These are phyloP conservation scores for Mallotus japonicus DNA, from an alignment of 441 rosid species.

Conservation along the genomic window DNA sequence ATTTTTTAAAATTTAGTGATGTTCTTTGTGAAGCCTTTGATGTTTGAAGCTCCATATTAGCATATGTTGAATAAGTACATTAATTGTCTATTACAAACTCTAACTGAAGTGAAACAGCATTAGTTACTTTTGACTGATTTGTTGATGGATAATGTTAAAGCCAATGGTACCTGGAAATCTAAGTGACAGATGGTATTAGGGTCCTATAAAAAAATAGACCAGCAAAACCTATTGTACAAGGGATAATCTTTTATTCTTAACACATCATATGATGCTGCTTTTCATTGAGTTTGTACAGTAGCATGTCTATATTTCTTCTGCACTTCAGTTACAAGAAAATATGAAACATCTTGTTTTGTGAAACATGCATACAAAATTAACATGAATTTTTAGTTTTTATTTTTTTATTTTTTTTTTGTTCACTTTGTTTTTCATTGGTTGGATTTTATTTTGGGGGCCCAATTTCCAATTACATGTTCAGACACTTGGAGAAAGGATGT, in stretches of 20 bases:
- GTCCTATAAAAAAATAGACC: not conserved
- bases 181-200: not conserved
- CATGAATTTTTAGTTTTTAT: not conserved
- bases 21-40: not conserved
- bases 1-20: not conserved
- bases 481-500: conserved; percentile 95
- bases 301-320: not conserved
- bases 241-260: not conserved
- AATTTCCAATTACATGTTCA: conserved; percentile 29
- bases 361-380: not conserved
- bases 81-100: not conserved
- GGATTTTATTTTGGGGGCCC: conserved; percentile 4
- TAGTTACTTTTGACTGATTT: not conserved
- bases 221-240: not conserved
- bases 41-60: not conserved
- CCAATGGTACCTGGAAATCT: not conserved
- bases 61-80: not conserved
- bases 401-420: not conserved
- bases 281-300: not conserved
- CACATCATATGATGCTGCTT: not conserved
- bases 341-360: not conserved
- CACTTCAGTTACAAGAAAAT: not conserved
- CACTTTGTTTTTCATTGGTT: conserved; percentile 7
- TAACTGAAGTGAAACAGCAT: not conserved
- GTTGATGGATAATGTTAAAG: not conserved